These are phyloP conservation scores for Saccharomyces hybrid DNA, from an alignment of 1,139 yeast genomes.

Conservation along the genomic window DNA sequence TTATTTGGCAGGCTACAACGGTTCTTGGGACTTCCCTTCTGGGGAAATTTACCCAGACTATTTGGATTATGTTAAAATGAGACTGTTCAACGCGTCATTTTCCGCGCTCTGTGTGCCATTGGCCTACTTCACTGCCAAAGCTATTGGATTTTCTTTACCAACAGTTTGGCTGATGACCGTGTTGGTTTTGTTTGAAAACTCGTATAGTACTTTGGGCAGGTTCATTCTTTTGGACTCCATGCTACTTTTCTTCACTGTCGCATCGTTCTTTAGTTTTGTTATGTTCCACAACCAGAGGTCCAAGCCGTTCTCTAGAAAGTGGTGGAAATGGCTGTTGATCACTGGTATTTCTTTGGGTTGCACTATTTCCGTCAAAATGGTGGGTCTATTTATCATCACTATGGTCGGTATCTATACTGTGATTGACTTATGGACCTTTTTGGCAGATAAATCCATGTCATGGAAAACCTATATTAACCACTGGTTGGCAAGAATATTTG, in stretches of 20 bases:
- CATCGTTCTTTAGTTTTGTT: constrained; percentile 70
- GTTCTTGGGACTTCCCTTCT: constrained; percentile 89
- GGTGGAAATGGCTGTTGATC: constrained; percentile 90
- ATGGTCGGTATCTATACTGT: constrained; percentile 71
- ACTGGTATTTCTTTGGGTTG: constrained; percentile 75
- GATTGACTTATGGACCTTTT: constrained; percentile 62
- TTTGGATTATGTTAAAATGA: constrained; percentile 83
- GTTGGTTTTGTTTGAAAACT: constrained; percentile 79
- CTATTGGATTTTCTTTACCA: constrained; percentile 70
- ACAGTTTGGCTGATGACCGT: constrained; percentile 85
- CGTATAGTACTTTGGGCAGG: constrained; percentile 83
- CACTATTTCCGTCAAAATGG: constrained; percentile 80
- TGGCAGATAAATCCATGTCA: constrained; percentile 50
- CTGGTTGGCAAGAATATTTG: constrained; percentile 58
- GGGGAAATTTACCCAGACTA: constrained; percentile 82
- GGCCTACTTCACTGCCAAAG: constrained; percentile 87
- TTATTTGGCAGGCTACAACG: constrained; percentile 88
- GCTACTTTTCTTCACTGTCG: constrained; percentile 84
- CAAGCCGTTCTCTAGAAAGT: constrained; percentile 59
- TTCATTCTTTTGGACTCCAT: constrained; percentile 94
- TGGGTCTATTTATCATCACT: constrained; percentile 68
- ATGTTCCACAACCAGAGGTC: constrained; percentile 71
- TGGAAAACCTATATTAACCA: constrained; percentile 48
- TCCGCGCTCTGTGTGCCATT: constrained; percentile 87
- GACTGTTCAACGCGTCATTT: constrained; percentile 86